phyloP scores from a whole-genome alignment of 768 basidiomycete genomes.

The Xanthoconium purpureum region DNA sequence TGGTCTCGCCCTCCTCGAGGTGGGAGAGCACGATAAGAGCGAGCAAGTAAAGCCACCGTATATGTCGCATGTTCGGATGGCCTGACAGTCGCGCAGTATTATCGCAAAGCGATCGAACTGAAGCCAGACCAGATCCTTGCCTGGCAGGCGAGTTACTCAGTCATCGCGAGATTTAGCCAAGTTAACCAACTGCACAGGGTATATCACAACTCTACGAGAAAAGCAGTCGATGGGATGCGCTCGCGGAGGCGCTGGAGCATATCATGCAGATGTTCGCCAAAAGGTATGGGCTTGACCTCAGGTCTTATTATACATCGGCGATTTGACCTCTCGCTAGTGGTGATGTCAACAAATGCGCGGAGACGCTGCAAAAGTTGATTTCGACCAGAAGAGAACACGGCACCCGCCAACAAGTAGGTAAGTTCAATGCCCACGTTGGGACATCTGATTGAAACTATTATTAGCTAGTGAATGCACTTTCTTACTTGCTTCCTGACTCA shows the following conservation, averaged over 20 bases:
- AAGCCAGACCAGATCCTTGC: conserved; percentile 72
- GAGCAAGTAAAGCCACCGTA: conserved; percentile 70
- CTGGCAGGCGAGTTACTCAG: conserved; percentile 63
- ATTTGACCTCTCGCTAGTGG: conserved; percentile 41
- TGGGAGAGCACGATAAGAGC: conserved; percentile 67
- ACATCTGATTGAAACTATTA: neutral
- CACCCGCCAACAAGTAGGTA: conserved; percentile 52
- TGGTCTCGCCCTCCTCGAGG: conserved; percentile 74
- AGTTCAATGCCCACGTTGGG: neutral
- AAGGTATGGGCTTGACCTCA: conserved; percentile 41
- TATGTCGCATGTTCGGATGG: conserved; percentile 1
- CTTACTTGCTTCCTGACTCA: conserved; percentile 73
- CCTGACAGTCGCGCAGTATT: conserved; percentile 50
- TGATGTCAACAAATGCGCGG: conserved; percentile 78
- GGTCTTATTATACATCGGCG: neutral
- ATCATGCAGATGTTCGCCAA: conserved; percentile 59
- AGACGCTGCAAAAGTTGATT: conserved; percentile 74
- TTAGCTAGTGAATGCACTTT: conserved; percentile 67
- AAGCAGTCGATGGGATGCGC: conserved; percentile 54
- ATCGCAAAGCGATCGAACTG: conserved; percentile 70
- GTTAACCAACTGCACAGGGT: conserved; percentile 46
- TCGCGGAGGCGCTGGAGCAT: conserved; percentile 49
- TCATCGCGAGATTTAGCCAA: conserved; percentile 5
- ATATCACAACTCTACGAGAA: conserved; percentile 71
- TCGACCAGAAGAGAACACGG: conserved; percentile 60